These are phyloP conservation scores for Prunus kanzakura DNA, from an alignment of 306 rosid species.

Conservation along the genomic window DNA sequence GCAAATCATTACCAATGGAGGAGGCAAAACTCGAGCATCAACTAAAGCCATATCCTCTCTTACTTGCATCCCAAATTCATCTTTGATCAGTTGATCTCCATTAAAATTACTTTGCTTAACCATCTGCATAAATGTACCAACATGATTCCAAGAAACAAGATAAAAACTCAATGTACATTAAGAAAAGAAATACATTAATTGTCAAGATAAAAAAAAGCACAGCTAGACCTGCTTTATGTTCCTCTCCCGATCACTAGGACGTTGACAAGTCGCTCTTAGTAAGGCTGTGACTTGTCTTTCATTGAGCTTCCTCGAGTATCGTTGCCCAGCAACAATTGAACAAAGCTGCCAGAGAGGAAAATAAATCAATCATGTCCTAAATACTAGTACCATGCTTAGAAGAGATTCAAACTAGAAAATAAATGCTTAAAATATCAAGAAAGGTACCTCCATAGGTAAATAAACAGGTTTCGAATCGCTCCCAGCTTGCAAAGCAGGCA, in stretches of 20 bases:
- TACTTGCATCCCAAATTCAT: slow-evolving; percentile 53
- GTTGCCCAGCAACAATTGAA: slow-evolving; percentile 53
- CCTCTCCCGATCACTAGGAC: slow-evolving; percentile 32
- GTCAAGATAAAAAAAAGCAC: neutral
- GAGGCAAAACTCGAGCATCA: slow-evolving; percentile 66
- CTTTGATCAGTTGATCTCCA: slow-evolving; percentile 2
- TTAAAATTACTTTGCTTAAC: slow-evolving; percentile 28
- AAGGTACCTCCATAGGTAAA: slow-evolving; percentile 76
- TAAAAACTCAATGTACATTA: neutral
- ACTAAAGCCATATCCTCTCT: slow-evolving; percentile 15
- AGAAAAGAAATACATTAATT: neutral
- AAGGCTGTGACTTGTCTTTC: slow-evolving; percentile 55
- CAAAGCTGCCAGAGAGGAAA: slow-evolving; percentile 39
- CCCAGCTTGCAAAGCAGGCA: slow-evolving; percentile 85
- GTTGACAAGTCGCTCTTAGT: slow-evolving; percentile 68
- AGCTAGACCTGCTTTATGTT: slow-evolving; percentile 27
- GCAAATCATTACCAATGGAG: slow-evolving; percentile 49
- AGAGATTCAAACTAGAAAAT: neutral
- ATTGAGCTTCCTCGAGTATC: slow-evolving; percentile 56
- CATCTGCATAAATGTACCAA: slow-evolving; percentile 18
- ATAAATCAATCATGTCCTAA: neutral
- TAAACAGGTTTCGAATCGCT: slow-evolving; percentile 47
- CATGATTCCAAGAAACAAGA: neutral
- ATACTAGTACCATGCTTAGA: neutral
- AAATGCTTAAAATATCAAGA: neutral